phyloP scores from a whole-genome alignment of 2,329 filamentous ascomycete species.

The Pyrenophora teres region DNA sequence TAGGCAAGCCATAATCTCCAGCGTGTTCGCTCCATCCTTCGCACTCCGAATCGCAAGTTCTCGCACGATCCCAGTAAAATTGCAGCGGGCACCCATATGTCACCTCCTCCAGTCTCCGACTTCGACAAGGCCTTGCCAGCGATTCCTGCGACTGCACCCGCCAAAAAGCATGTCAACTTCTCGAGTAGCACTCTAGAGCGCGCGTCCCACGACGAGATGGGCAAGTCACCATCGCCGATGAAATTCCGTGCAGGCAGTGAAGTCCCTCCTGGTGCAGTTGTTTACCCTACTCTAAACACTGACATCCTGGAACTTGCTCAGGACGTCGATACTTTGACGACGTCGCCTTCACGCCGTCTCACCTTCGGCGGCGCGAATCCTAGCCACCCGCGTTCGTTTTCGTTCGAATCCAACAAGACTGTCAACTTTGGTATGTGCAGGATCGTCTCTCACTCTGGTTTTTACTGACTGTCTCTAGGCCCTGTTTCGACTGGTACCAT shows the following conservation, averaged over 20 bases:
- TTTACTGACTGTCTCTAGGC: conserved; percentile 22
- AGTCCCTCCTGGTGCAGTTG: conserved; percentile 36
- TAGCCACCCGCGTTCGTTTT: conserved; percentile 51
- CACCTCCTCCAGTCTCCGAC: conserved; percentile 44
- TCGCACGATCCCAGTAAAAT: conserved; percentile 63
- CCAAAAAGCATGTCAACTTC: conserved; percentile 82
- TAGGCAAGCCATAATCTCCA: conserved; percentile 54
- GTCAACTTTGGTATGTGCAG: conserved; percentile 48
- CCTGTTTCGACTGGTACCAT: conserved; percentile 46
- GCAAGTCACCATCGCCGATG: conserved; percentile 44
- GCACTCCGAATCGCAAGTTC: conserved; percentile 62
- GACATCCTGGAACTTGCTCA: conserved; percentile 44
- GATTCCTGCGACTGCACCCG: conserved; percentile 67
- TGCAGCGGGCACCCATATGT: conserved; percentile 63
- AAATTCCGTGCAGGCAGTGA: conserved; percentile 44
- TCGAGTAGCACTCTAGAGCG: conserved; percentile 68
- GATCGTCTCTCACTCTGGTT: not conserved
- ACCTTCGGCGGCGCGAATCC: conserved; percentile 38
- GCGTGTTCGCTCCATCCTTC: conserved; percentile 67
- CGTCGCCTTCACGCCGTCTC: conserved; percentile 42
- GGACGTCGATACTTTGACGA: conserved; percentile 28
- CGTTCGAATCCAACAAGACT: conserved; percentile 53
- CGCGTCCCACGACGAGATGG: conserved; percentile 36
- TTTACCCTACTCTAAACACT: conserved; percentile 37
- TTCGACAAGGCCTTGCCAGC: conserved; percentile 60